These are phyloP conservation scores for Bifiguratus adelaidae DNA, from an alignment of 192 early-diverging fungal species.

Conservation along the genomic window DNA sequence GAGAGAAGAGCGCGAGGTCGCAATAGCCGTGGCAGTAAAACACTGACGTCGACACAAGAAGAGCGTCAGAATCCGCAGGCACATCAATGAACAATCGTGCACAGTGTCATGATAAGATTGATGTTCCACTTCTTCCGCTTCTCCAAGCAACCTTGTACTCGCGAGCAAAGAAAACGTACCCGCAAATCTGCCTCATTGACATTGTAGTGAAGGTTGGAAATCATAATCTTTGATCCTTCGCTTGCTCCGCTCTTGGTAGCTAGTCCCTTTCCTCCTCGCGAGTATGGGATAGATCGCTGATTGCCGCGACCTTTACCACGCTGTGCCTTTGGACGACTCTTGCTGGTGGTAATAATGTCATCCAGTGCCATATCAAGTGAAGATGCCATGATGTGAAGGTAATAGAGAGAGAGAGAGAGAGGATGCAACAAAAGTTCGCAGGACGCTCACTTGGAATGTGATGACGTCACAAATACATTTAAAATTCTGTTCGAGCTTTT, in stretches of 20 bases:
- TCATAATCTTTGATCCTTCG: conserved; percentile 39
- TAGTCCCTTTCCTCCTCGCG: not conserved
- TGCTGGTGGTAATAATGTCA: conserved; percentile 27
- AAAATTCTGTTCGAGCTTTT: too few relatives aligned
- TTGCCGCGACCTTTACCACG: not conserved
- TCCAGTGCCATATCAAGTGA: conserved; percentile 33
- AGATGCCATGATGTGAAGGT: conserved; percentile 15
- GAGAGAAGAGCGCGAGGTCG: not conserved
- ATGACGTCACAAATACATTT: too few relatives aligned
- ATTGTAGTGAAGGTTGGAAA: conserved; percentile 43
- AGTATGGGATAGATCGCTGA: not conserved
- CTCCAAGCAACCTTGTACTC: conserved; percentile 2
- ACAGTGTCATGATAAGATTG: too few relatives aligned
- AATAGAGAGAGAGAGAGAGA: not conserved
- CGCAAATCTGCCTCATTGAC: conserved; percentile 39
- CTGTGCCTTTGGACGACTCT: not conserved
- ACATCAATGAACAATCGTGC: too few relatives aligned
- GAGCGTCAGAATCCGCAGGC: too few relatives aligned
- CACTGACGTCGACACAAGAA: too few relatives aligned
- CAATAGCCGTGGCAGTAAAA: too few relatives aligned
- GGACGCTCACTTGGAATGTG: too few relatives aligned
- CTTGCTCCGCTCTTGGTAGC: not conserved
- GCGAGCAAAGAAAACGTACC: conserved; percentile 22
- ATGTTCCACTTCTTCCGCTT: conserved; percentile 4
- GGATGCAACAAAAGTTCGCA: too few relatives aligned